Evolutionary conservation across 2,329 filamentous ascomycete species (phyloP).

Genomic region (Amauroascus verrucosus): DNA sequence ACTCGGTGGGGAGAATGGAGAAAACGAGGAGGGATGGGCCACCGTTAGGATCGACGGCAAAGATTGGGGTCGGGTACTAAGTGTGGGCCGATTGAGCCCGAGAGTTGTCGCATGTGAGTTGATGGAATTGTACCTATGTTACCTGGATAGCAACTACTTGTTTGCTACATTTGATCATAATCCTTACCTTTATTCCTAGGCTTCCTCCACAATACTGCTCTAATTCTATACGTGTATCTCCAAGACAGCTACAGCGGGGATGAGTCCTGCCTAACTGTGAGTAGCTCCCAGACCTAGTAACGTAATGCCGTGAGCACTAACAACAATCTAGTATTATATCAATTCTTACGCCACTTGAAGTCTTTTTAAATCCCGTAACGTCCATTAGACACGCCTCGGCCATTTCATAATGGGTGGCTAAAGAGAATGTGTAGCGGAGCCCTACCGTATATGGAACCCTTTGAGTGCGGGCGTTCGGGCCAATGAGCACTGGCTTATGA

Average conservation of each 20-base stretch:
- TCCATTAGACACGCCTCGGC: not conserved
- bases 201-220: slow-evolving; percentile 38
- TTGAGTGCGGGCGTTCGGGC: too few relatives aligned
- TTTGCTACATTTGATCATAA: not conserved
- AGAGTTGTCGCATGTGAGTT: slow-evolving; percentile 77
- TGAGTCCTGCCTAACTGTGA: slow-evolving; percentile 39
- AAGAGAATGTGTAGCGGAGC: not conserved
- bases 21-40: slow-evolving; percentile 74
- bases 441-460: too few relatives aligned
- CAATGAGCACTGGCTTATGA: not conserved
- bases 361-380: not conserved
- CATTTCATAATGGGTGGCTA: not conserved
- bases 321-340: slow-evolving; percentile 33
- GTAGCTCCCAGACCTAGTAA: slow-evolving; percentile 15
- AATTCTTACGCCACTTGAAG: slow-evolving; percentile 31
- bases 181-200: slow-evolving; percentile 20
- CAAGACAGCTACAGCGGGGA: slow-evolving; percentile 34
- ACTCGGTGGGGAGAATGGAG: slow-evolving; percentile 45
- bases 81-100: slow-evolving; percentile 78
- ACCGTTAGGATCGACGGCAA: slow-evolving; percentile 82
- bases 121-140: not conserved
- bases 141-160: not conserved
- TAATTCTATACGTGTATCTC: slow-evolving; percentile 40
- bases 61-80: slow-evolving; percentile 91
- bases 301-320: not conserved